These are phyloP conservation scores for Silene latifolia DNA, from an alignment of 148 eudicot genomes.

Conservation along the genomic window DNA sequence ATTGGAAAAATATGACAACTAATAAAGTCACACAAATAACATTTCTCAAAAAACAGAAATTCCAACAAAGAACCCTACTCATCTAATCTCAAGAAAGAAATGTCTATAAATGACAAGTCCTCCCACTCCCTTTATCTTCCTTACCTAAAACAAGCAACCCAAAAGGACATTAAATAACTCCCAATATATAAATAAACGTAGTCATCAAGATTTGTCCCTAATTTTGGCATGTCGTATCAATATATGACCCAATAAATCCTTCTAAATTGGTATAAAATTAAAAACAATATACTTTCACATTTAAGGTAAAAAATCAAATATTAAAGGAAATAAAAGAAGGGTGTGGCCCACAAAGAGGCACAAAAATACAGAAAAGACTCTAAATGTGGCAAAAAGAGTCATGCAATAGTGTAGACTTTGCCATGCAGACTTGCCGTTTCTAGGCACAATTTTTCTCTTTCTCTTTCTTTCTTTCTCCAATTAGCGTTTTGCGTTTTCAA, in stretches of 20 bases:
- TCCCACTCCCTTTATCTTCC: conserved; percentile 17
- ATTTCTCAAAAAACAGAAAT: neutral
- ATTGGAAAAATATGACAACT: neutral
- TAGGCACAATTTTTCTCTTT: conserved; percentile 15
- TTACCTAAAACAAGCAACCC: conserved; percentile 7
- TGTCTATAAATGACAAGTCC: conserved; percentile 15
- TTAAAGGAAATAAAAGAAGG: neutral
- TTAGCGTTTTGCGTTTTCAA: conserved; percentile 34
- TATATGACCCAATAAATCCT: conserved; percentile 22
- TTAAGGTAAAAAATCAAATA: neutral
- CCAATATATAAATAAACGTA: conserved; percentile 12
- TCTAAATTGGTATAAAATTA: neutral
- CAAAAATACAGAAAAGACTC: conserved; percentile 30
- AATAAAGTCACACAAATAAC: conserved; percentile 4
- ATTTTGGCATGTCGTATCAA: conserved; percentile 24
- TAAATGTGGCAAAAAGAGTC: conserved; percentile 54
- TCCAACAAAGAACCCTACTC: too few species aligned
- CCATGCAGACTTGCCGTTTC: conserved; percentile 87
- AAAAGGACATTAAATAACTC: neutral
- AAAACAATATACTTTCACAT: neutral
- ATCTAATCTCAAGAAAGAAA: too few species aligned
- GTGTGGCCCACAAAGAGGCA: conserved; percentile 17
- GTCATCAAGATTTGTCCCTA: conserved; percentile 23
- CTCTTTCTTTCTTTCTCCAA: conserved; percentile 30
- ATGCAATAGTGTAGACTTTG: conserved; percentile 40